Evolutionary conservation across 371 early-diverging fungal species (phyloP), one percentile per base, ranked within the genome.

Genomic region (Funneliformis caledonium): DNA sequence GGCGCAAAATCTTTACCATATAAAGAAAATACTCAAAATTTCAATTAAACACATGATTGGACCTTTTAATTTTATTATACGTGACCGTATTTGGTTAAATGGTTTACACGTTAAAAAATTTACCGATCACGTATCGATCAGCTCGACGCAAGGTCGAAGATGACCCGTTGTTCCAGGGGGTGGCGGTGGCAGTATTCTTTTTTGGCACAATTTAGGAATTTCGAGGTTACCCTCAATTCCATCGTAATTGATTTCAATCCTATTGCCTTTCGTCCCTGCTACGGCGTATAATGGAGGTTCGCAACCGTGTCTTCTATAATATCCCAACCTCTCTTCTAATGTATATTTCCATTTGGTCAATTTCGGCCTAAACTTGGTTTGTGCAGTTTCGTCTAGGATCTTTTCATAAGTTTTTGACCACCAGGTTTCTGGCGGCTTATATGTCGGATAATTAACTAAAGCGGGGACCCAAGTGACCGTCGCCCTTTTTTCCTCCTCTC

Each of bases 401-500:
- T 72, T 48, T 12, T 72, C 45, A 6, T 31, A 47, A 26, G 12
- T 72, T 48, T 72, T 50, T 2, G 50, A 45, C 72, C 72, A 72
- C 72, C 72, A 72, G 26, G 72, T 72, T n/a, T n/a, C 42, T 22
- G 72, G 72, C 14, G 48, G 72, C 2, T 72, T 42, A 31, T 48
- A 72, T 50, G 12, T 50, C n/a, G 72, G 72, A 26, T 48, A 48
- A 14, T 8, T 26, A 48, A 48, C 45, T 47, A 48, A 26, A 12
- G 45, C 45, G 22, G 50, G 48, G 9, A 11, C 48, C 72, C 72
- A 72, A 6, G 31, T 72, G 11, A 48, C 50, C 0, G 50, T 4
- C 4, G 72, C 42, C 22, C 11, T 48, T 26, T n/a, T 72, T 72
- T 72, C 48, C 3, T 2, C 48, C 11, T 72, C 48, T 31, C 48